Conservation (phyloP, 305 asterid genomes). For the Fraxinus platypoda region DNA sequence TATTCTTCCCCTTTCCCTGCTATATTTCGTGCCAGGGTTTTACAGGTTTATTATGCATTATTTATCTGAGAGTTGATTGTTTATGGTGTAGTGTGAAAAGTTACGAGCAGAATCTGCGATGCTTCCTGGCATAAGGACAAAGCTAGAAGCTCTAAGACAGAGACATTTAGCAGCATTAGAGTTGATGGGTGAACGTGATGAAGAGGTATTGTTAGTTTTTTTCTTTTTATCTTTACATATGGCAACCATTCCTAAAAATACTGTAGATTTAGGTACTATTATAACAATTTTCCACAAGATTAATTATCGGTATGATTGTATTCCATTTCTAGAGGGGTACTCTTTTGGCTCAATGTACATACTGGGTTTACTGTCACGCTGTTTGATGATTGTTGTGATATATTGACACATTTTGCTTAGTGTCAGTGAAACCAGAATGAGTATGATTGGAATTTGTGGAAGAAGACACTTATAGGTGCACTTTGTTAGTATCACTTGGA, state of each 20-base stretch:
- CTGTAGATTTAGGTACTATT: neutral
- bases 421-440: neutral
- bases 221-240: neutral
- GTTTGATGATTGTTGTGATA: neutral
- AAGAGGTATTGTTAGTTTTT: slow-evolving; percentile 58
- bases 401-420: neutral
- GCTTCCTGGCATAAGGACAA: slow-evolving; percentile 86
- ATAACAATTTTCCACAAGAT: neutral
- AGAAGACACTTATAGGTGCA: neutral
- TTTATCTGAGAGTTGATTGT: slow-evolving; percentile 11
- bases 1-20: neutral
- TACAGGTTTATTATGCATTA: neutral
- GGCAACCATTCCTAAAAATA: neutral
- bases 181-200: slow-evolving; percentile 99
- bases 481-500: neutral
- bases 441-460: neutral
- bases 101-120: slow-evolving; percentile 68
- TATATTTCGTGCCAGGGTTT: neutral
- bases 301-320: neutral
- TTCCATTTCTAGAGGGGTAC: neutral
- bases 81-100: slow-evolving; percentile 72
- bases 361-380: neutral
- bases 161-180: slow-evolving; percentile 94
- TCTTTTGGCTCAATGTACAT: neutral
- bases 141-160: slow-evolving; percentile 86